Evolutionary conservation across 78 protist genomes (phyloP), one percentile per base, ranked within the genome.

Genomic region (Polysphondylium violaceum): DNA sequence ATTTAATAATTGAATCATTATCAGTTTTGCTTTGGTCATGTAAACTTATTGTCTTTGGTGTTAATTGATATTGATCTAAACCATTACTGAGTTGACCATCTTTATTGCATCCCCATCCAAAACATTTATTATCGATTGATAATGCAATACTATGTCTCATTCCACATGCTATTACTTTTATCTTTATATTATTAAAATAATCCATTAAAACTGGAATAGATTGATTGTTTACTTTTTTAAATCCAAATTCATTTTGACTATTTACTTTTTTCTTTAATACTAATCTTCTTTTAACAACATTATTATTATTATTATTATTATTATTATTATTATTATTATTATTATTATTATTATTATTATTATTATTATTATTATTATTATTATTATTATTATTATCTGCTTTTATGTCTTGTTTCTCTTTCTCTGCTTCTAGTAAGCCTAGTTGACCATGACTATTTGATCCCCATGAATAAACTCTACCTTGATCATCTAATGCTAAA

Each of bases 71-170:
- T 2, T 2, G 2, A 2, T 72, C 77, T 21, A 29, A 17, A 8
- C 50, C 35, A 35, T 9, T 1, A 36, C 56, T 3, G 23, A 75
- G n/a, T 41, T 83, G 90, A 33, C 90, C 90, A 83, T 69, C 67
- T 40, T 83, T 83, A 58, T 83, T 83, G n/a, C 90, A 83, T 5
- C 90, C 90, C 90, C 90, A 83, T 8, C 59, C 90, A 55, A 31
- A 83, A 19, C 53, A 67, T 2, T 58, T 40, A 12, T 5, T 11
- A 29, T 64, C 47, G 9, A 33, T 83, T 1, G 59, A 29, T 17
- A 83, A 8, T 14, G 78, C 78, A 25, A 58, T 58, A 6, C 67
- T 43, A 35, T 83, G 90, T 43, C 90, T 51, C 78, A 83, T 35
- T 27, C 90, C 90, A 69, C 90, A 69, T n/a, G 90, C 3, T 17